Evolutionary conservation across 148 eudicot species (phyloP), one percentile per base, ranked within the genome.

Genomic region (Rhododendron simsii): DNA sequence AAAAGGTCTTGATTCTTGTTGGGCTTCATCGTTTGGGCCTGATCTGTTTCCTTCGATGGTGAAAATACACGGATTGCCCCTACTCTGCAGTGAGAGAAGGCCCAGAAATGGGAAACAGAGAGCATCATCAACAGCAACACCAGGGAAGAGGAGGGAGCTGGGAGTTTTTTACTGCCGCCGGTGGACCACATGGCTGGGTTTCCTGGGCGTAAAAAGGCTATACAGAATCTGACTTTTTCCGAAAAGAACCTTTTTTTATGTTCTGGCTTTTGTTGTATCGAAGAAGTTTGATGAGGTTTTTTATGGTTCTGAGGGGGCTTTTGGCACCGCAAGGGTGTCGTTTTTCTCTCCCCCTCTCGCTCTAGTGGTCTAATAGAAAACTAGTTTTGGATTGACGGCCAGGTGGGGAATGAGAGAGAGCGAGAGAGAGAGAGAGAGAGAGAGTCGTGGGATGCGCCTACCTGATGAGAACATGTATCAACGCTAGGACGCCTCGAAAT

Each of bases 61-160:
- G 91, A 91, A 44, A 84, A 86, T 63, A 84, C 16, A 47, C 95
- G 83, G 10, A 85, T 87, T 83, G 92, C 95, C 84, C 57, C 83
- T 2, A 69, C 93, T 80, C 82, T 41, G 84, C 55, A 87, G 57
- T 71, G 81, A 18, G 59, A 74, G 37, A 76, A 71, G 55, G 80
- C 26, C 85, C 89, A 87, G 21, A 90, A 85, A 47, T 87, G 87
- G 20, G 90, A 82, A 28, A 90, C 53, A 44, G 89, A 78, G 84
- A 93, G 78, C 87, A 89, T 78, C 77, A 87, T 26, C 14, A 89
- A 59, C 18, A 86, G 13, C 59, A 87, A 5, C n/a, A 80, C 71
- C n/a, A 86, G 53, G 30, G 84, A 71, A 55, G 86, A 88, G 20
- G 33, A 67, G 73, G 15, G 73, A 67, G 13, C 80, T 45, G 65